Evolutionary conservation across 805 yeast genomes (phyloP).

Genomic region (Hanseniaspora clermontiae): DNA sequence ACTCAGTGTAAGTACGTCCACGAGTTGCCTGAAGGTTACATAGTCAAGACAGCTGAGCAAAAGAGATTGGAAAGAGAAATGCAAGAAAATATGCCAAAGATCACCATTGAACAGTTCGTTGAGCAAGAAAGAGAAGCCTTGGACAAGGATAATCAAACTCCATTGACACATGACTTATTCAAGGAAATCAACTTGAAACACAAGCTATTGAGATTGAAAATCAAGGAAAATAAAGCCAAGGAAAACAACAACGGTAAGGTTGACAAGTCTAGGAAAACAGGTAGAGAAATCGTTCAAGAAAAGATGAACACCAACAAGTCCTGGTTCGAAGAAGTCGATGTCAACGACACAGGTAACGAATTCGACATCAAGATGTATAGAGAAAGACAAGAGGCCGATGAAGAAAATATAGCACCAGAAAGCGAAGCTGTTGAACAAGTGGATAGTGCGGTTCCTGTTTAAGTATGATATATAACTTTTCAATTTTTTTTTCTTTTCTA

Average conservation of each 20-base stretch:
- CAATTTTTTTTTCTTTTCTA: neutral
- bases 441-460: neutral
- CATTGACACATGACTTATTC: conserved; percentile 73
- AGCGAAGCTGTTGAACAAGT: conserved; percentile 20
- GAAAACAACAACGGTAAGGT: conserved; percentile 33
- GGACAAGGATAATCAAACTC: conserved; percentile 62
- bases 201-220: conserved; percentile 40
- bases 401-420: conserved; percentile 16
- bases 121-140: conserved; percentile 83
- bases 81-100: conserved; percentile 69
- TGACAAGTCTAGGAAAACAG: conserved; percentile 35
- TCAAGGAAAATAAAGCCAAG: conserved; percentile 21
- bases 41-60: conserved; percentile 92
- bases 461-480: neutral
- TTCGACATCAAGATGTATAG: conserved; percentile 36
- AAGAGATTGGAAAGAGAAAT: conserved; percentile 79
- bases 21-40: conserved; percentile 92
- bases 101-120: conserved; percentile 88
- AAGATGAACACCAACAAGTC: conserved; percentile 45
- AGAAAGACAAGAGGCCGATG: conserved; percentile 28
- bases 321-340: conserved; percentile 35
- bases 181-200: conserved; percentile 71
- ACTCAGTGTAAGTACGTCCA: conserved; percentile 91
- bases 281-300: conserved; percentile 55
- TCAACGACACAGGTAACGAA: conserved; percentile 26